A percentile compares a stretch with the other conserved stretches of the same genome.
Conservation (phyloP, 169 alveolate species). For the Babesia ovata region DNA sequence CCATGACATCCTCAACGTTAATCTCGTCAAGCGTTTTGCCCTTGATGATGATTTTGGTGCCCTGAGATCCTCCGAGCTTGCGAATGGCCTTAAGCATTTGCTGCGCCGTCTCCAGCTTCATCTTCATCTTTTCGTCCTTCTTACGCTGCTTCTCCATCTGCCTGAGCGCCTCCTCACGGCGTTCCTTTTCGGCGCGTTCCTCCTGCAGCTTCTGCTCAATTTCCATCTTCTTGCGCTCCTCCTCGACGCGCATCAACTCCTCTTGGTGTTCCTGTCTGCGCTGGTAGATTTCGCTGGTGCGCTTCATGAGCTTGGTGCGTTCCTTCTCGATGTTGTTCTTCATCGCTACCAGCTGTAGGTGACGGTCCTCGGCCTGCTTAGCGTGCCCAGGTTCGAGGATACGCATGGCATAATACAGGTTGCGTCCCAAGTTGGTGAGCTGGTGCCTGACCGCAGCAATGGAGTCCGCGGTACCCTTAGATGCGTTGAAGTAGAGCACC, state of each 20-base stretch:
- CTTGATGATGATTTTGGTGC: slow-evolving; percentile 78
- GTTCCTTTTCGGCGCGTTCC: slow-evolving; percentile 77
- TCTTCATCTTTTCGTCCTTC: slow-evolving; percentile 84
- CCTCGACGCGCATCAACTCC: slow-evolving; percentile 67
- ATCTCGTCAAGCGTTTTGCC: slow-evolving; percentile 86
- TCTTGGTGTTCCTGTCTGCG: slow-evolving; percentile 72
- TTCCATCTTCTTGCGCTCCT: slow-evolving; percentile 63
- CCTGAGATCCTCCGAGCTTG: slow-evolving; percentile 75
- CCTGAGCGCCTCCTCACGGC: slow-evolving; percentile 80
- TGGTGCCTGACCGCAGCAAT: slow-evolving; percentile 67
- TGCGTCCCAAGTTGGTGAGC: slow-evolving; percentile 61
- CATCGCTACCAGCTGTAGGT: slow-evolving; percentile 53
- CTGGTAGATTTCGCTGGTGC: slow-evolving; percentile 67
- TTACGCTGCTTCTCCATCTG: slow-evolving; percentile 82
- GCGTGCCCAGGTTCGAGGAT: slow-evolving; percentile 31
- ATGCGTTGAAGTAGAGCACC: slow-evolving; percentile 61
- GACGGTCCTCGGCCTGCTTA: slow-evolving; percentile 46
- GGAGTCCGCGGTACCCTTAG: slow-evolving; percentile 53
- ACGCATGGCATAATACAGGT: slow-evolving; percentile 61
- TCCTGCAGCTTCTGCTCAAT: slow-evolving; percentile 72
- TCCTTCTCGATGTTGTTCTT: slow-evolving; percentile 65
- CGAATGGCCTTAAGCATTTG: slow-evolving; percentile 77
- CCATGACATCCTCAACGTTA: slow-evolving; percentile 83
- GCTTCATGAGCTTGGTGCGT: slow-evolving; percentile 48
- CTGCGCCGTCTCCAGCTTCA: slow-evolving; percentile 80